Percentiles rank a stretch among this genome's conserved stretches.
Evolutionary conservation across 2,329 filamentous ascomycete species (phyloP).

Genomic region (Fusarium sublunatum): DNA sequence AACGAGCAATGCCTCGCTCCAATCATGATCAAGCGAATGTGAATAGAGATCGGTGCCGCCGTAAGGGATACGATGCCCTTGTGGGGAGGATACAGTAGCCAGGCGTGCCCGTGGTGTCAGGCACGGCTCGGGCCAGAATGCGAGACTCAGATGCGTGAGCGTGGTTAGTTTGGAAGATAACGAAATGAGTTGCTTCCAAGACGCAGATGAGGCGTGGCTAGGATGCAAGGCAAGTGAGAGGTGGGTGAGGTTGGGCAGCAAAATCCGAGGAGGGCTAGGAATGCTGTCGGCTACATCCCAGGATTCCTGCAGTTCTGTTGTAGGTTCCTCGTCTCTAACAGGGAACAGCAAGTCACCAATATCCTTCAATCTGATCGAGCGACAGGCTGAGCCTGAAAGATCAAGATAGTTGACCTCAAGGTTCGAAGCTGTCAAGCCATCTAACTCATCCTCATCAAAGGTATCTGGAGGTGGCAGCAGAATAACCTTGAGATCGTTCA

Average conservation of each 20-base stretch:
- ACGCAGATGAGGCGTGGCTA: constrained; percentile 50
- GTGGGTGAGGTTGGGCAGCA: constrained; percentile 69
- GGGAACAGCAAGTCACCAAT: constrained; percentile 64
- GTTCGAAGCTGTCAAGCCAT: constrained; percentile 39
- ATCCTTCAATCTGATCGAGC: constrained; percentile 63
- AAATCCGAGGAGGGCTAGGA: constrained; percentile 49
- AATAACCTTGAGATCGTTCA: constrained; percentile 62
- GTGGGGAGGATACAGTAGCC: constrained; percentile 58
- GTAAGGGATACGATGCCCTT: constrained; percentile 61
- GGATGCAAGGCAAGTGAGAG: constrained; percentile 67
- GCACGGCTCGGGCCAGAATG: constrained; percentile 70
- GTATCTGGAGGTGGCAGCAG: constrained; percentile 51
- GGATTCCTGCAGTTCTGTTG: constrained; percentile 58
- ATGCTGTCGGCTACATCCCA: constrained; percentile 61
- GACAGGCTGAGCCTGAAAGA: constrained; percentile 63
- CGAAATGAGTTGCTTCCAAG: constrained; percentile 69
- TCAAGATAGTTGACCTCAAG: constrained; percentile 63
- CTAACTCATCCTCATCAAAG: constrained; percentile 44
- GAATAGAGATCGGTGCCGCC: constrained; percentile 68
- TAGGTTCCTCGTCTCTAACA: constrained; percentile 30
- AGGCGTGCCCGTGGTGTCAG: constrained; percentile 66
- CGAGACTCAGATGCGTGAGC: constrained; percentile 70
- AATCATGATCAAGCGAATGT: constrained; percentile 68
- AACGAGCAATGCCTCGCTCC: constrained; percentile 67
- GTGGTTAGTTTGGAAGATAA: constrained; percentile 64